Conservation (phyloP, 2,329 filamentous ascomycete species). For the Escovopsis sp. region DNA sequence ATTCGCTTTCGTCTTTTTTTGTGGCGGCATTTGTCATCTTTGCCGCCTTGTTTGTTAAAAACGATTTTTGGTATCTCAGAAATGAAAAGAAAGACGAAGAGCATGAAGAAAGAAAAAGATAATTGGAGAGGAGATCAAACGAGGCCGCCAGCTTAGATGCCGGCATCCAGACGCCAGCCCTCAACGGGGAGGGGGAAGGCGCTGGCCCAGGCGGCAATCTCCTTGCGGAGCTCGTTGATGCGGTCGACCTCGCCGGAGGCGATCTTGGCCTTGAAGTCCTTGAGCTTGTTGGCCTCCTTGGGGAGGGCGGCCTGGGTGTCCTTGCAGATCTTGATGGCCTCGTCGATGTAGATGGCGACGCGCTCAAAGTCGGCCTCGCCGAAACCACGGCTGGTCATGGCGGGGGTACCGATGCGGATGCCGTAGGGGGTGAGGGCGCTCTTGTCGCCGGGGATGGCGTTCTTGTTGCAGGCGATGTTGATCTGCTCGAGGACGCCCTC, state of each 20-base stretch:
- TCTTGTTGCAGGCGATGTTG: slow-evolving; percentile 99
- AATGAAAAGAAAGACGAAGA: background rate
- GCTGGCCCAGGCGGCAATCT: slow-evolving; percentile 76
- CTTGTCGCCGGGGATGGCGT: slow-evolving; percentile 95
- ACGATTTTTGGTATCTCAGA: slow-evolving; percentile 4
- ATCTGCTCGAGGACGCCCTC: slow-evolving; percentile 95
- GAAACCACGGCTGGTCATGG: slow-evolving; percentile 95
- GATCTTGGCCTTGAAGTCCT: slow-evolving; percentile 97
- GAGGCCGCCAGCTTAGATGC: slow-evolving; percentile 28
- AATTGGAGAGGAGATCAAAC: background rate
- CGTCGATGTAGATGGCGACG: slow-evolving; percentile 80
- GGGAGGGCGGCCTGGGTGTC: slow-evolving; percentile 71
- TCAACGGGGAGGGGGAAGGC: slow-evolving; percentile 86
- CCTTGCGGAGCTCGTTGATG: slow-evolving; percentile 75
- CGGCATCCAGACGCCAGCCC: slow-evolving; percentile 50
- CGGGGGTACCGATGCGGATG: slow-evolving; percentile 90
- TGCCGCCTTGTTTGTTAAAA: background rate
- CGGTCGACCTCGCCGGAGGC: slow-evolving; percentile 61
- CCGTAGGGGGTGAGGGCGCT: slow-evolving; percentile 87
- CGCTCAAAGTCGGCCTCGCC: slow-evolving; percentile 82
- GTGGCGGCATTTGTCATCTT: slow-evolving; percentile 1
- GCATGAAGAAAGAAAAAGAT: no score
- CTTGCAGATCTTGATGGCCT: slow-evolving; percentile 78
- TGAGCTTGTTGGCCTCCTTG: slow-evolving; percentile 98
- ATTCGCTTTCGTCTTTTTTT: slow-evolving; percentile 8